Percentiles rank a stretch among this genome's conserved stretches.
phyloP scores from a whole-genome alignment of 75 land plant genomes.

The Pseudotsuga menziesii region DNA sequence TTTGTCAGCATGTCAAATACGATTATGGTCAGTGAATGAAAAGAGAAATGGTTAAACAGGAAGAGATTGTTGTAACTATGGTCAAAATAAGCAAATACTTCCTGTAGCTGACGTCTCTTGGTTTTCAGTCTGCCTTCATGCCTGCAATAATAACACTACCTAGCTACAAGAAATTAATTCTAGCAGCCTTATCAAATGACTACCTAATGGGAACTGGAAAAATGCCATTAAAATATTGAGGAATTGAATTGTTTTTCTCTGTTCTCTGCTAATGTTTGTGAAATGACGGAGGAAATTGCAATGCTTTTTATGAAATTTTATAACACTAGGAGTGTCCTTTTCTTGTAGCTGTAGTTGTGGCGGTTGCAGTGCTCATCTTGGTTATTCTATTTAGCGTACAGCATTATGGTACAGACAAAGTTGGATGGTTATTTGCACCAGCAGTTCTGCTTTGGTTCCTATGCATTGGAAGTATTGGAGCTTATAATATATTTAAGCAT shows the following conservation, averaged over 20 bases:
- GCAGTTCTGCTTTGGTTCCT: conserved; percentile 80
- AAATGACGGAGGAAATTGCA: neutral
- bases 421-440: conserved; percentile 91
- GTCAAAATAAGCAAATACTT: neutral
- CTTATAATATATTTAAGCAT: conserved; percentile 61
- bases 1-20: neutral
- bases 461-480: conserved; percentile 68
- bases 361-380: conserved; percentile 64
- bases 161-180: neutral
- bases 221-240: neutral
- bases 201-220: neutral
- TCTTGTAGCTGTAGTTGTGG: conserved; percentile 56
- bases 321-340: neutral
- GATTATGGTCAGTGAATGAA: neutral
- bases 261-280: no score
- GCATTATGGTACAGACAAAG: conserved; percentile 76
- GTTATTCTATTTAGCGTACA: conserved; percentile 77
- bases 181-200: neutral
- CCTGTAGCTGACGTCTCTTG: neutral
- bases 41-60: neutral
- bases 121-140: neutral
- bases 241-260: neutral
- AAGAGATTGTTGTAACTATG: neutral
- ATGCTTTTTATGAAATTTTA: neutral
- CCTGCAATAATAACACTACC: neutral